A percentile compares a stretch with the other conserved stretches of the same genome.
phyloP scores from a whole-genome alignment of 495 filamentous ascomycete species.

The Corynascus novoguineensis region DNA sequence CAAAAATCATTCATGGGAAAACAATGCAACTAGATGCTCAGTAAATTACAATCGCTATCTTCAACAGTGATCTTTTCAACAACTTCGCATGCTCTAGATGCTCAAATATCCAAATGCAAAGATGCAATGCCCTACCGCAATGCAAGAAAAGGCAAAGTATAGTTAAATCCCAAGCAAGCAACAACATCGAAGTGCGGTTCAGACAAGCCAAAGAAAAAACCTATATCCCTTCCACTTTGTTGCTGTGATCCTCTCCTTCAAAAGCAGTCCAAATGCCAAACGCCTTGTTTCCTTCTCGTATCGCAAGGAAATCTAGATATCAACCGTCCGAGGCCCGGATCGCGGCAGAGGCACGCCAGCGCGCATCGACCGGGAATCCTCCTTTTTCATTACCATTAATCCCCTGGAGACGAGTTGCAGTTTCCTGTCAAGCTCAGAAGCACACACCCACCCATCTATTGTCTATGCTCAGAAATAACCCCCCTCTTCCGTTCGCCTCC shows the following conservation, averaged over 20 bases:
- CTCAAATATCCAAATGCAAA: not conserved
- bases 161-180: not conserved
- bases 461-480: not conserved
- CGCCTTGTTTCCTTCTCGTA: not conserved
- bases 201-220: not conserved
- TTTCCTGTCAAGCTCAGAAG: too few species aligned
- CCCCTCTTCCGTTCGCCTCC: not conserved
- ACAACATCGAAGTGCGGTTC: not conserved
- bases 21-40: not conserved
- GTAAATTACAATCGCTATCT: not conserved
- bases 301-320: not conserved
- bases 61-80: not conserved
- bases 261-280: not conserved
- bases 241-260: not conserved
- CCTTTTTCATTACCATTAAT: constrained; percentile 1
- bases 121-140: constrained; percentile 14
- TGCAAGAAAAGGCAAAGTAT: constrained; percentile 7
- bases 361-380: not conserved
- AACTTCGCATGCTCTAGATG: not conserved
- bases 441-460: not conserved
- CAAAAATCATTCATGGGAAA: too few species aligned
- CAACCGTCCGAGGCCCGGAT: not conserved
- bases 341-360: not conserved
- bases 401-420: too few species aligned
- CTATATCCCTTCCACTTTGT: not conserved